phyloP scores from a whole-genome alignment of 345 rosid genomes.

The Litchi chinensis region DNA sequence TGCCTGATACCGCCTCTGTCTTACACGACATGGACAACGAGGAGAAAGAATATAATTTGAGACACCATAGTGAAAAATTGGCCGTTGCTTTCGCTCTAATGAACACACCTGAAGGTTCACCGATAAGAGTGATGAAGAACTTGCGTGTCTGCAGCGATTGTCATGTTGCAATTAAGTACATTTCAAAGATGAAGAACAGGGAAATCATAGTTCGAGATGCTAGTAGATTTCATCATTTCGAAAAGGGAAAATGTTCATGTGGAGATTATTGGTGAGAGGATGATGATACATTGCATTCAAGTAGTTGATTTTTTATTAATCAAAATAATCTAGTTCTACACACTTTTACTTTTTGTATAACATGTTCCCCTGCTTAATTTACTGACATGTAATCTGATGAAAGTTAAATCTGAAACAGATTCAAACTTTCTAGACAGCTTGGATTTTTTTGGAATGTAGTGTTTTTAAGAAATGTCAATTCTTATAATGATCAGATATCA shows the following conservation, averaged over 20 bases:
- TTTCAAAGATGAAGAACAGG: constrained; percentile 60
- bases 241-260: constrained; percentile 70
- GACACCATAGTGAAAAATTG: constrained; percentile 75
- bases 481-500: background rate
- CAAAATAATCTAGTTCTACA: background rate
- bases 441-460: too few species aligned
- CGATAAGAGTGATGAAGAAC: constrained; percentile 82
- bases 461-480: background rate
- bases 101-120: constrained; percentile 49
- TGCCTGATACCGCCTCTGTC: constrained; percentile 62
- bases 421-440: background rate
- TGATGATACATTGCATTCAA: background rate
- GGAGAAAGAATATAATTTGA: constrained; percentile 70
- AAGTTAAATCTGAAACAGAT: too few species aligned
- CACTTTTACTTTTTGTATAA: background rate
- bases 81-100: constrained; percentile 76
- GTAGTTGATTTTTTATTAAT: background rate
- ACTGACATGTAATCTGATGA: too few species aligned
- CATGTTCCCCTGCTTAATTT: too few species aligned
- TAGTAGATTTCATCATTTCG: constrained; percentile 87
- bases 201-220: constrained; percentile 72
- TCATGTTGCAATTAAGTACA: constrained; percentile 66
- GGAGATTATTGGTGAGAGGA: constrained; percentile 69
- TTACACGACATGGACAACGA: constrained; percentile 80
- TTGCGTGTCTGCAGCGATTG: constrained; percentile 78